Evolutionary conservation across 1,139 yeast genomes (phyloP).

Genomic region (Suhomyces terraborum): DNA sequence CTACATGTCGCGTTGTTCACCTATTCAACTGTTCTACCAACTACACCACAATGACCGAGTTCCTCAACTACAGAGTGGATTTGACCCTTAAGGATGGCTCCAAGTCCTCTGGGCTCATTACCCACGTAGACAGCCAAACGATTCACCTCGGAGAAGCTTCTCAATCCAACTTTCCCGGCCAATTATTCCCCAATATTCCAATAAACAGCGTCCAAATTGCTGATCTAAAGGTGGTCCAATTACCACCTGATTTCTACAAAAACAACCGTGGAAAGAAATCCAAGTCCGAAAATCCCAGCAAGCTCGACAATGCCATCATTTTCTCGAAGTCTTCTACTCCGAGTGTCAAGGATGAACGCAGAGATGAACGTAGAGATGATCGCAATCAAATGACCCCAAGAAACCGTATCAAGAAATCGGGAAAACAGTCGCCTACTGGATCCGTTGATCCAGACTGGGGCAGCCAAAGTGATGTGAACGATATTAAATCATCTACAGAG

Average conservation of each 20-base stretch:
- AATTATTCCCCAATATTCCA: slow-evolving; percentile 24
- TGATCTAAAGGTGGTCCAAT: slow-evolving; percentile 52
- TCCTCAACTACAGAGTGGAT: slow-evolving; percentile 57
- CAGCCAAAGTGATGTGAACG: slow-evolving; percentile 42
- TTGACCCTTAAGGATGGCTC: slow-evolving; percentile 50
- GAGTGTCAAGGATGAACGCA: slow-evolving; percentile 3
- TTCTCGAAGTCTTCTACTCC: slow-evolving; percentile 23
- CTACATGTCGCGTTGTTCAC: slow-evolving; percentile 1
- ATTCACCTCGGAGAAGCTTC: slow-evolving; percentile 40
- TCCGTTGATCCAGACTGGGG: slow-evolving; percentile 50
- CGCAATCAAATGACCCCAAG: slow-evolving; percentile 4
- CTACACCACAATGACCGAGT: slow-evolving; percentile 42
- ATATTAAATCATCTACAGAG: slow-evolving; percentile 58
- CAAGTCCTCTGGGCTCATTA: slow-evolving; percentile 48
- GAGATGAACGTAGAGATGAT: slow-evolving; percentile 1
- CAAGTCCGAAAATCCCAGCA: slow-evolving; percentile 13
- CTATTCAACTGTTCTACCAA: not conserved
- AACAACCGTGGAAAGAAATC: slow-evolving; percentile 19
- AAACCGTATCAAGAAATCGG: slow-evolving; percentile 4
- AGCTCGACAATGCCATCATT: slow-evolving; percentile 32
- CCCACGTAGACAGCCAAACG: slow-evolving; percentile 42
- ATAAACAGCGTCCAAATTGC: slow-evolving; percentile 39
- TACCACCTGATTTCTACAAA: slow-evolving; percentile 42
- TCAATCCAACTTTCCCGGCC: slow-evolving; percentile 22
- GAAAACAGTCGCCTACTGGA: slow-evolving; percentile 13